Conservation (phyloP, 768 basidiomycete genomes). For the Lactifluus pinguis region DNA sequence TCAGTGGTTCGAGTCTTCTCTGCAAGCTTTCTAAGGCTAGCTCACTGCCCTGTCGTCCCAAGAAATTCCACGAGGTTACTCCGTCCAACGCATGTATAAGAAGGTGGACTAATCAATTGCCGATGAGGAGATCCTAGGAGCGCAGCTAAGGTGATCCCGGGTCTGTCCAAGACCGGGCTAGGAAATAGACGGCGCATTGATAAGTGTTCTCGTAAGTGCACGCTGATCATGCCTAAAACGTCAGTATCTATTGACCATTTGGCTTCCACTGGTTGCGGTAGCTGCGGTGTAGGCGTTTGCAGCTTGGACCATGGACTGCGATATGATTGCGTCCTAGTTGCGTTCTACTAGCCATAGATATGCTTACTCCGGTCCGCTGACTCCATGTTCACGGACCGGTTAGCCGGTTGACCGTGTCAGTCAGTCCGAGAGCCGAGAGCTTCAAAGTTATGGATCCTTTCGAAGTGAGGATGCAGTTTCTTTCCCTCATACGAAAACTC, state of each 20-base stretch:
- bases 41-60: background rate
- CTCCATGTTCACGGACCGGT: too few relatives aligned
- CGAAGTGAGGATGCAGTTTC: constrained; percentile 69
- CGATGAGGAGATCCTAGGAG: background rate
- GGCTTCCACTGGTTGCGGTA: background rate
- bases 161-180: background rate
- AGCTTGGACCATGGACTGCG: too few relatives aligned
- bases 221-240: background rate
- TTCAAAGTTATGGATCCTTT: constrained; percentile 44
- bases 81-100: background rate
- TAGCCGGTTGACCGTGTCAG: background rate
- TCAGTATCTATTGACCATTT: background rate
- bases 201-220: background rate
- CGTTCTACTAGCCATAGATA: too few relatives aligned
- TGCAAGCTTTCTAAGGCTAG: background rate
- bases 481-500: constrained; percentile 49
- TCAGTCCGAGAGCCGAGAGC: background rate
- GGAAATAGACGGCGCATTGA: background rate
- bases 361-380: too few relatives aligned
- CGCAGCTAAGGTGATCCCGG: background rate
- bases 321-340: too few relatives aligned
- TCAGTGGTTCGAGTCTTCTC: background rate
- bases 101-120: background rate
- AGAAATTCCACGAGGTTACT: background rate
- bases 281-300: background rate